Conservation (phyloP, 2,329 filamentous ascomycete species). For the Talaromyces sp. region DNA sequence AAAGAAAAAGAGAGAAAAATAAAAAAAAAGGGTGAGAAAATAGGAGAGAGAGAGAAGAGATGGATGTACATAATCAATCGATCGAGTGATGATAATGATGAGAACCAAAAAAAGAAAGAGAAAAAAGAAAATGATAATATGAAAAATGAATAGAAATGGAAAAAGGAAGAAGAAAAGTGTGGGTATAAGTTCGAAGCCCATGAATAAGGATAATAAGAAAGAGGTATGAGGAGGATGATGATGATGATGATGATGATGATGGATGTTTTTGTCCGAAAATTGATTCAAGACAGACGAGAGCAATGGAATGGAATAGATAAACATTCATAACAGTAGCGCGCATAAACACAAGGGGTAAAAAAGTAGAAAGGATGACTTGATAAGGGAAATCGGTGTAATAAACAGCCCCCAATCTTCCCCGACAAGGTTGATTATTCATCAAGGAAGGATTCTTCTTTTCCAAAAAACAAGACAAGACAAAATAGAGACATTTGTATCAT, state of each 20-base stretch:
- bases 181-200: neutral
- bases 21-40: neutral
- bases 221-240: neutral
- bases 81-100: neutral
- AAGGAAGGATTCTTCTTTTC: neutral
- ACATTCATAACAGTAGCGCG: neutral
- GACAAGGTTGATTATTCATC: neutral
- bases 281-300: too few species aligned
- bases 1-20: neutral
- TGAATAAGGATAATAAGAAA: neutral
- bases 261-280: neutral
- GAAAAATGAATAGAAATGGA: neutral
- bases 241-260: neutral
- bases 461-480: constrained; percentile 15
- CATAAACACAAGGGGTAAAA: neutral
- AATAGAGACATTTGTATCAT: constrained; percentile 12
- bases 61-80: neutral
- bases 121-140: neutral
- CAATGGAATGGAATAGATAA: neutral
- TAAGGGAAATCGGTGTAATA: neutral
- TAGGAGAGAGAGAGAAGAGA: neutral
- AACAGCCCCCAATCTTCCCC: neutral
- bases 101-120: neutral
- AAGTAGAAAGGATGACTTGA: neutral
- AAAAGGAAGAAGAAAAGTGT: neutral